Base-by-base conservation (phyloP, 495 filamentous ascomycete species). In the Penicillium malachiteum region DNA sequence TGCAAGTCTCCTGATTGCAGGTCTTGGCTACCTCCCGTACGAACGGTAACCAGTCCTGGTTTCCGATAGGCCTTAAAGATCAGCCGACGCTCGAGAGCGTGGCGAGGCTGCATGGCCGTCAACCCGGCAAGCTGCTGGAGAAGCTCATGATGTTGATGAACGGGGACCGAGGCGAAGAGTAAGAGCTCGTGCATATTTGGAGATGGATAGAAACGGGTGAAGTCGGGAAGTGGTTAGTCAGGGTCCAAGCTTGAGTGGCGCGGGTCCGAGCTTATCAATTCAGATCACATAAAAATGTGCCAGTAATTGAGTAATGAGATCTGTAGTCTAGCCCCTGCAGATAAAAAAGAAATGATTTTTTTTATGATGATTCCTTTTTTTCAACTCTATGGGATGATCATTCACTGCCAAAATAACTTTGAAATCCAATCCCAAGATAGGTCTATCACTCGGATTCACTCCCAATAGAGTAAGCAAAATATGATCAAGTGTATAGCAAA, bases 71-170 rank as follows among this genome's bases (percentile, higher is more conserved):
- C 86, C 63, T 84, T 85, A 77, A 85, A 90, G 55, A 89, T 68
- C 58, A 88, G 70, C 60, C 84, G 83, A 49, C 85, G 82, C 63
- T 87, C 81, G 42, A 82, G 55, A 51, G 81, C 70, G 54, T 74
- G 76, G 57, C 77, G 72, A 21, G 87, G 87, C 55, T 84, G 81
- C 82, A 87, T 86, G 56, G 82, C 83, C 30, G 84, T 81, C 52
- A 89, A 67, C 43, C 85, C 87, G 18, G 85, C 80, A 50, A 90
- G 78, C 62, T 89, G 82, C 50, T 86, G 81, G 47, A 88, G 74
- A 42, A 89, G 76, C 69, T 87, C 85, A 60, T 76, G 68, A 61
- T 77, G 76, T 52, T 78, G 73, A 34, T 75, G 71, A 12, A 57
- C 63, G 8, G 74, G 73, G 45, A 78, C 76, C 66, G 73, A 76